Evolutionary conservation across 2,329 filamentous ascomycete species (phyloP).

Genomic region (Akanthomyces uredinophilus): DNA sequence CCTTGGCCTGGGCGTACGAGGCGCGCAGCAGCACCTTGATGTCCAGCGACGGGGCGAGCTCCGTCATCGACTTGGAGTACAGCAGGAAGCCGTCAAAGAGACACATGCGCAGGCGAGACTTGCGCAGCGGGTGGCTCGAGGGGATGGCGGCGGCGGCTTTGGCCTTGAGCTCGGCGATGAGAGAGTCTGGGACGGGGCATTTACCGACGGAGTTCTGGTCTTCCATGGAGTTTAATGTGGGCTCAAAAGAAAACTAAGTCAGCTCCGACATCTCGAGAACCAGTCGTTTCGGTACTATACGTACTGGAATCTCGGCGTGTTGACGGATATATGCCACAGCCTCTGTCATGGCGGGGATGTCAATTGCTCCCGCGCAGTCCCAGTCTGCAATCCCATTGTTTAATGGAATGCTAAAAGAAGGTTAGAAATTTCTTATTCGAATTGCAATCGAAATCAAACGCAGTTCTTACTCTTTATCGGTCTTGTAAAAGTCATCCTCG

Average conservation of each 20-base stretch:
- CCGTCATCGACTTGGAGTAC: constrained; percentile 54
- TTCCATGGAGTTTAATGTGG: constrained; percentile 38
- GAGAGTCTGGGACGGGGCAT: constrained; percentile 45
- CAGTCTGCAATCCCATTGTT: constrained; percentile 71
- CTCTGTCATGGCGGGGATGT: constrained; percentile 61
- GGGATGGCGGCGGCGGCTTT: constrained; percentile 44
- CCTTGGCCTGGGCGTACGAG: constrained; percentile 57
- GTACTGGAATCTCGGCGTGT: constrained; percentile 60
- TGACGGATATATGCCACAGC: constrained; percentile 66
- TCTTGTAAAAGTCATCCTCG: constrained; percentile 91
- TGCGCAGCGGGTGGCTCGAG: constrained; percentile 34
- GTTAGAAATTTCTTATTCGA: constrained; percentile 12
- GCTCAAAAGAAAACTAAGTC: constrained; percentile 17
- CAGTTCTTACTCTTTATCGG: constrained; percentile 60
- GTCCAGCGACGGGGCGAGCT: constrained; percentile 60
- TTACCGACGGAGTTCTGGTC: constrained; percentile 57
- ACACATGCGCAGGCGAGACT: constrained; percentile 47
- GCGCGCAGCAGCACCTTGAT: constrained; percentile 74
- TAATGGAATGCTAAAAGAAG: constrained; percentile 41
- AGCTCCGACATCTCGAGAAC: neutral
- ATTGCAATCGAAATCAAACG: neutral
- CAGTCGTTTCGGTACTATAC: constrained; percentile 22
- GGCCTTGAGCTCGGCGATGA: constrained; percentile 41
- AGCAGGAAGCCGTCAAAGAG: constrained; percentile 88
- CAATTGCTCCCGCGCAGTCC: constrained; percentile 80